phyloP scores from a whole-genome alignment of 2,329 filamentous ascomycete species.

The Penicillium sp. region DNA sequence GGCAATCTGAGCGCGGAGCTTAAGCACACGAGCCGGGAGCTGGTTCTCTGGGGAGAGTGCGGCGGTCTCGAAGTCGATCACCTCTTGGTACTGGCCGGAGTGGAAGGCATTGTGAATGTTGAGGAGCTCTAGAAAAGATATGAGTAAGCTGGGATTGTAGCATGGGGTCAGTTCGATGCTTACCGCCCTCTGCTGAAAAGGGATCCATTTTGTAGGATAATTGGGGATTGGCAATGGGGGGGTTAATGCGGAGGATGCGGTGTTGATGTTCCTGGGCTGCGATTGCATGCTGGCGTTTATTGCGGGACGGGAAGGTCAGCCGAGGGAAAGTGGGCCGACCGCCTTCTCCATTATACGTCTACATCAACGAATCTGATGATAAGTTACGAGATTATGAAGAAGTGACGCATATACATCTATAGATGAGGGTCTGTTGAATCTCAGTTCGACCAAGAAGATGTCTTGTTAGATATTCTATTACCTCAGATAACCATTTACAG shows the following conservation, averaged over 20 bases:
- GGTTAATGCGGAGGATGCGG: constrained; percentile 13
- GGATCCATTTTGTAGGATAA: constrained; percentile 55
- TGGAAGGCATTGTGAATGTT: constrained; percentile 68
- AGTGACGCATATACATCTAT: too few relatives aligned
- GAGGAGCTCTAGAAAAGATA: constrained; percentile 56
- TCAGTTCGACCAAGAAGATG: too few relatives aligned
- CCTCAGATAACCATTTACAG: too few relatives aligned
- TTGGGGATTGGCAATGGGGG: constrained; percentile 10
- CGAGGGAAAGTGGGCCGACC: constrained; percentile 23
- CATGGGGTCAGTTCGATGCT: constrained; percentile 11
- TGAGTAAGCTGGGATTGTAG: constrained; percentile 2
- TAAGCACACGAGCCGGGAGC: constrained; percentile 72
- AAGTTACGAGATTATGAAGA: too few relatives aligned
- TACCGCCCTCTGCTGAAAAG: constrained; percentile 64
- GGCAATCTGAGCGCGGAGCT: constrained; percentile 79
- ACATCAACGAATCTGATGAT: not conserved
- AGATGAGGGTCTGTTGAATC: too few relatives aligned
- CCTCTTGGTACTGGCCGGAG: constrained; percentile 80
- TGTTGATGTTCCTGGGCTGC: constrained; percentile 19
- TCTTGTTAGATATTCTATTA: too few relatives aligned
- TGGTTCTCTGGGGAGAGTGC: constrained; percentile 77
- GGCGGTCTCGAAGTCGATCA: constrained; percentile 80
- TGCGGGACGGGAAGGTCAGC: constrained; percentile 18
- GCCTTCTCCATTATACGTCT: constrained; percentile 3
- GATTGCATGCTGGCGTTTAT: constrained; percentile 23